These are phyloP conservation scores for Tolypocladium endophyticum DNA, from an alignment of 2,329 filamentous ascomycete species.

Conservation along the genomic window DNA sequence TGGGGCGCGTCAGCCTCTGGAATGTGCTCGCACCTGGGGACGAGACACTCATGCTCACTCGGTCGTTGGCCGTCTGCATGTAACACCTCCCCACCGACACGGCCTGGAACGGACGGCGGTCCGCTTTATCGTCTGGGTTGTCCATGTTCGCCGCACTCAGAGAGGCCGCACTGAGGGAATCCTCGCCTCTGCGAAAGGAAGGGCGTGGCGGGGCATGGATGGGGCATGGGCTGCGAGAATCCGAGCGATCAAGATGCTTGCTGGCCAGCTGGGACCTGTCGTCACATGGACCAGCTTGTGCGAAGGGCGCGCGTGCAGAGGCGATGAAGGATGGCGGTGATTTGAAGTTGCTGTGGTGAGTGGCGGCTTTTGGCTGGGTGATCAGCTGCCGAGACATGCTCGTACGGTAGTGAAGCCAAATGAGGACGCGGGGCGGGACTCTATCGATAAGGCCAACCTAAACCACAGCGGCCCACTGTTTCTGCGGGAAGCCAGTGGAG, in stretches of 20 bases:
- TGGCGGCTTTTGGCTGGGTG: background rate
- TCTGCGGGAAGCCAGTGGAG: background rate
- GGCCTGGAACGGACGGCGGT: conserved; percentile 9
- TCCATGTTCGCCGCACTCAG: conserved; percentile 7
- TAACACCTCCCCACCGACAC: conserved; percentile 24
- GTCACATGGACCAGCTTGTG: background rate
- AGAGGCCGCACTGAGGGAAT: background rate
- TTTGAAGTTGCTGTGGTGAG: background rate
- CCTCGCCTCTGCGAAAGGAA: conserved; percentile 4
- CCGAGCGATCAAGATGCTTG: background rate
- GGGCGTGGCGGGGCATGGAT: conserved; percentile 2
- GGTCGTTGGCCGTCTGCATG: conserved; percentile 24
- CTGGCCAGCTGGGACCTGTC: background rate
- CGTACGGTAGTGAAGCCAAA: background rate
- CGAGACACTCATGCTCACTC: conserved; percentile 16
- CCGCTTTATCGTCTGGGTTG: background rate
- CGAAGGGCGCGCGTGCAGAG: background rate
- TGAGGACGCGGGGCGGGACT: background rate
- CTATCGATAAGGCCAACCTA: background rate
- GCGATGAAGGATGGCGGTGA: background rate
- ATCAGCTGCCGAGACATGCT: background rate
- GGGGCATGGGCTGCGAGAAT: background rate
- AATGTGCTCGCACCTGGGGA: background rate
- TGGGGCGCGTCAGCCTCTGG: conserved; percentile 6
- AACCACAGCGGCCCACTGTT: background rate